These are phyloP conservation scores for Xylaria longipes DNA, from an alignment of 495 filamentous ascomycete species.

Conservation along the genomic window DNA sequence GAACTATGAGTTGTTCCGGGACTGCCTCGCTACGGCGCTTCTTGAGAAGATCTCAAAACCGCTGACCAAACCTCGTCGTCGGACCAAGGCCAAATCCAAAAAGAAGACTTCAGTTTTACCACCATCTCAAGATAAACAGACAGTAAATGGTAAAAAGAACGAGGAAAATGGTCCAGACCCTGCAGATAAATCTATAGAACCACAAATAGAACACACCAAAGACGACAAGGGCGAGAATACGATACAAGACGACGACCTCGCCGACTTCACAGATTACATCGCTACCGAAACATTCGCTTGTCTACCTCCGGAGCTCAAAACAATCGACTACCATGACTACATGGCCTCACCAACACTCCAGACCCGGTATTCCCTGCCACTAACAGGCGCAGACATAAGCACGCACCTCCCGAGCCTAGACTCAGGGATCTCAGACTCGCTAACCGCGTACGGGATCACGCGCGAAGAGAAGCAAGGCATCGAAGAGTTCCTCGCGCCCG, in stretches of 20 bases:
- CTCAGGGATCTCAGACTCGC: slow-evolving; percentile 64
- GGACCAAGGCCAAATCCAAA: slow-evolving; percentile 45
- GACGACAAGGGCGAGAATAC: slow-evolving; percentile 19
- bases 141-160: neutral
- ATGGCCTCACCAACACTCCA: slow-evolving; percentile 56
- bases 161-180: neutral
- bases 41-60: slow-evolving; percentile 57
- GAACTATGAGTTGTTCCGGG: slow-evolving; percentile 75
- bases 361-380: slow-evolving; percentile 54
- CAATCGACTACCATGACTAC: slow-evolving; percentile 63
- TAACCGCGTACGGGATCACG: slow-evolving; percentile 66
- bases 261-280: slow-evolving; percentile 79
- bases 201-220: slow-evolving; percentile 29
- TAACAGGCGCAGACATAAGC: slow-evolving; percentile 42
- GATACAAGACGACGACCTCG: slow-evolving; percentile 64
- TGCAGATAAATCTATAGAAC: neutral
- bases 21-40: slow-evolving; percentile 60
- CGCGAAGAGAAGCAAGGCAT: slow-evolving; percentile 40
- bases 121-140: slow-evolving; percentile 31
- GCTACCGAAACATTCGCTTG: slow-evolving; percentile 69
- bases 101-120: slow-evolving; percentile 43
- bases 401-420: slow-evolving; percentile 48
- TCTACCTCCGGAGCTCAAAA: slow-evolving; percentile 65
- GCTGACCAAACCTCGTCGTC: slow-evolving; percentile 52
- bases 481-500: slow-evolving; percentile 63